A percentile compares a stretch with the other conserved stretches of the same genome.
Evolutionary conservation across 2,329 filamentous ascomycete species (phyloP).

Genomic region (Penicillium janthinellum): DNA sequence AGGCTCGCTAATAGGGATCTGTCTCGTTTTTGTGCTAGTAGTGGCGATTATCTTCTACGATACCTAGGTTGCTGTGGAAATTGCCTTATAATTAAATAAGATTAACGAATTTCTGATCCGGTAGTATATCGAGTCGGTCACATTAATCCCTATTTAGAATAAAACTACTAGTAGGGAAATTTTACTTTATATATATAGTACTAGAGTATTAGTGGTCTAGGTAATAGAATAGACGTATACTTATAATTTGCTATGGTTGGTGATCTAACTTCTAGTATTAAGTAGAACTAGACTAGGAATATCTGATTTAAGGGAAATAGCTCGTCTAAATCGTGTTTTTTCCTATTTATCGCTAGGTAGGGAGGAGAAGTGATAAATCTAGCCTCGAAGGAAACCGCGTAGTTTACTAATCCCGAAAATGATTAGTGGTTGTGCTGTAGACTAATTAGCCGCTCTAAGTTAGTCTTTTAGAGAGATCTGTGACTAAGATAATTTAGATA

Average conservation of each 20-base stretch:
- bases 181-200: background rate
- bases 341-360: background rate
- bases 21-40: background rate
- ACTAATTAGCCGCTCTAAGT: background rate
- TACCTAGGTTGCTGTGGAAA: background rate
- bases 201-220: background rate
- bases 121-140: background rate
- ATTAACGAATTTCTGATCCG: background rate
- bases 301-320: background rate
- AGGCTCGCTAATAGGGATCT: slow-evolving; percentile 11
- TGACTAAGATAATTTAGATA: background rate
- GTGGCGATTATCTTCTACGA: background rate
- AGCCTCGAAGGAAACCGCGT: background rate
- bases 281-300: background rate
- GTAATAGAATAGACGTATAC: background rate
- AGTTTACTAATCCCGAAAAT: background rate
- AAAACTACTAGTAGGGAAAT: background rate
- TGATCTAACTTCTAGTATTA: background rate
- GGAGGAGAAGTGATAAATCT: background rate
- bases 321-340: background rate
- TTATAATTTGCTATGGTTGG: background rate
- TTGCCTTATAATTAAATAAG: background rate
- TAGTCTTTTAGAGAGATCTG: background rate
- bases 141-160: background rate
- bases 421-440: background rate